phyloP scores from a whole-genome alignment of 306 rosid genomes.

The Canavalia gladiata region DNA sequence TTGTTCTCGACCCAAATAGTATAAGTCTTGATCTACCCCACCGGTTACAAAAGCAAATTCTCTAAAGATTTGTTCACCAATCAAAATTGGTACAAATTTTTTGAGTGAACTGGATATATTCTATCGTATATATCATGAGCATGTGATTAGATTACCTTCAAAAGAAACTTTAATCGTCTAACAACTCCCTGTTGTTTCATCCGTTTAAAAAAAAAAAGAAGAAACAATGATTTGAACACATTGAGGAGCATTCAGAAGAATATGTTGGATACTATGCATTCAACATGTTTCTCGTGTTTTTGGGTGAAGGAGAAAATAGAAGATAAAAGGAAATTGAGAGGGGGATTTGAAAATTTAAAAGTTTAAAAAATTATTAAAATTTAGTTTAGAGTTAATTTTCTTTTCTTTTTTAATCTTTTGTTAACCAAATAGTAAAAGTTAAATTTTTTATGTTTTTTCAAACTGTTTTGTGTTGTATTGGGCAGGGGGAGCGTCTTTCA shows the following conservation, averaged over 20 bases:
- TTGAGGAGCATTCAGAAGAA: not conserved
- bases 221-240: not conserved
- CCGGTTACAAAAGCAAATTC: not conserved
- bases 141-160: not conserved
- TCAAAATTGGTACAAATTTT: not conserved
- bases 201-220: not conserved
- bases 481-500: too few species aligned
- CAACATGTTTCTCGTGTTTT: not conserved
- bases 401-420: not conserved
- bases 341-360: not conserved
- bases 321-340: not conserved
- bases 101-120: not conserved
- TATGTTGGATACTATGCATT: not conserved
- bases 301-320: not conserved
- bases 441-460: too few species aligned
- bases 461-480: too few species aligned
- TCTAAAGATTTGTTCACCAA: not conserved
- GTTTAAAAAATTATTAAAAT: not conserved
- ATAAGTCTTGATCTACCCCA: not conserved
- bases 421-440: too few species aligned
- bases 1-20: not conserved
- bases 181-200: not conserved
- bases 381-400: not conserved
- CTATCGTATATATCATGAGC: not conserved
- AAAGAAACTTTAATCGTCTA: not conserved